A percentile compares a stretch with the other conserved stretches of the same genome.
Evolutionary conservation across 129 eudicot species (phyloP).

Genomic region (Daucus carota): DH1_v3.0 NC_030383.2:6247501-6248000

Average conservation of each 20-base stretch:
- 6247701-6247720: too few relatives aligned
- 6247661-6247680: too few relatives aligned
- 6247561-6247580: neutral
- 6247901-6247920: neutral
- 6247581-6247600: neutral
- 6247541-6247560: neutral
- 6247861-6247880: neutral
- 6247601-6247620: neutral
- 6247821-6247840: neutral
- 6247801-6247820: neutral
- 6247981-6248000: neutral
- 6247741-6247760: neutral
- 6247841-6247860: neutral
- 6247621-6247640: too few relatives aligned
- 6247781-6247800: neutral
- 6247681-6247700: too few relatives aligned
- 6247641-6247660: too few relatives aligned
- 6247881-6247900: neutral
- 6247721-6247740: too few relatives aligned
- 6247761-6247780: neutral
- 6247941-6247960: neutral
- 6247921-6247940: neutral
- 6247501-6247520: neutral
- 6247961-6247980: neutral
- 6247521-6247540: neutral